Percentiles rank a stretch among this genome's conserved stretches.
Evolutionary conservation across 768 basidiomycete species (phyloP).

Genomic region (Chalciporus chontae): DNA sequence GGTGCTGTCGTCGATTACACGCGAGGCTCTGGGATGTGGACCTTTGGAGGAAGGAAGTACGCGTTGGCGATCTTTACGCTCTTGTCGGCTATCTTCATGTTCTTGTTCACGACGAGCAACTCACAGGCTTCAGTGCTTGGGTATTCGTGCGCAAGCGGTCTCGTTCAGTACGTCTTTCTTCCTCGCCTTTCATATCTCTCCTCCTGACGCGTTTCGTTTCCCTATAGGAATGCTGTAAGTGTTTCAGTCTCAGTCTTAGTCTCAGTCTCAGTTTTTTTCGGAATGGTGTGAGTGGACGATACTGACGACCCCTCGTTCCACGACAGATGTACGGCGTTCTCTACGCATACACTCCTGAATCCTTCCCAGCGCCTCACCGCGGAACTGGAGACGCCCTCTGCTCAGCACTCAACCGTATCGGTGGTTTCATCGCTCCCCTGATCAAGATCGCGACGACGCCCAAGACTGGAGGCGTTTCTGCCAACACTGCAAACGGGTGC

Average conservation of each 20-base stretch:
- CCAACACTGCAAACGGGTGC: slow-evolving; percentile 36
- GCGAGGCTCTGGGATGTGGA: slow-evolving; percentile 29
- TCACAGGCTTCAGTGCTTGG: slow-evolving; percentile 39
- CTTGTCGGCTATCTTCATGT: slow-evolving; percentile 46
- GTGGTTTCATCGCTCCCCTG: slow-evolving; percentile 45
- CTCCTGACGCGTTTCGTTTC: background rate
- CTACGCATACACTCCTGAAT: slow-evolving; percentile 58
- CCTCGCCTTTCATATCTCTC: too few relatives aligned
- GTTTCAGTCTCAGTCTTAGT: background rate
- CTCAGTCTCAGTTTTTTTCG: too few relatives aligned
- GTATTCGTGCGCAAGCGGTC: slow-evolving; percentile 41
- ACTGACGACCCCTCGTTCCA: background rate
- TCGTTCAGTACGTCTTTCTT: slow-evolving; percentile 36
- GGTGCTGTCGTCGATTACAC: slow-evolving; percentile 44
- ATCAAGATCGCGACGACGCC: slow-evolving; percentile 46
- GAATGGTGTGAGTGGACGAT: background rate
- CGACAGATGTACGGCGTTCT: slow-evolving; percentile 48
- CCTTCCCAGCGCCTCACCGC: slow-evolving; percentile 54
- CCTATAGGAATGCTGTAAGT: slow-evolving; percentile 36
- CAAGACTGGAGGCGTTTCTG: slow-evolving; percentile 25
- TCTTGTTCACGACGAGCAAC: slow-evolving; percentile 48
- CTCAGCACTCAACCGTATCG: slow-evolving; percentile 46
- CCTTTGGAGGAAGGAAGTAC: slow-evolving; percentile 44
- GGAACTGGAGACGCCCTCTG: slow-evolving; percentile 53
- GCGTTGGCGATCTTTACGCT: slow-evolving; percentile 44